Percentiles rank a stretch among this genome's conserved stretches.
Evolutionary conservation across 495 filamentous ascomycete genomes (phyloP).

Genomic region (Aspergillus coremiiformis): DNA sequence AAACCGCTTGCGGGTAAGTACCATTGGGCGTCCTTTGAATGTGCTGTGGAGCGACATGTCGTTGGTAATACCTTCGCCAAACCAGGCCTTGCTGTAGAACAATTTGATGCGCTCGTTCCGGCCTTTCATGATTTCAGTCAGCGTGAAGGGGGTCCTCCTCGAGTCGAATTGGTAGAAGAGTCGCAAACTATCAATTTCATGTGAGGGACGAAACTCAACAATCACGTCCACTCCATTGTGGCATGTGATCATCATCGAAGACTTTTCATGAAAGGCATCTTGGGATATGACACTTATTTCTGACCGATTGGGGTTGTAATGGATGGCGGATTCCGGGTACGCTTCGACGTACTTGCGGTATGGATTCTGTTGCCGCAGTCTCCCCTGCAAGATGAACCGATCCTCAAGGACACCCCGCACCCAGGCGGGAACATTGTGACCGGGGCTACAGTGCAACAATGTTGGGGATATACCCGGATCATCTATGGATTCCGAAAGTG

Average conservation of each 20-base stretch:
- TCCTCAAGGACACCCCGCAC: conserved; percentile 8
- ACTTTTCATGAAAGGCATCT: neutral
- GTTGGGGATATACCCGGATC: conserved; percentile 3
- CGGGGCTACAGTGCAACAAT: neutral
- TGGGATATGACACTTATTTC: conserved; percentile 2
- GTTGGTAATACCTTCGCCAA: conserved; percentile 53
- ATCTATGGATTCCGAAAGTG: conserved; percentile 8
- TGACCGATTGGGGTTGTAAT: neutral
- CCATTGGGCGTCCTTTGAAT: conserved; percentile 35
- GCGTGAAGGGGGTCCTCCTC: conserved; percentile 65
- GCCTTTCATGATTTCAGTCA: conserved; percentile 74
- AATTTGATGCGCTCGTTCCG: conserved; percentile 85
- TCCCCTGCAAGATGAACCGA: conserved; percentile 3
- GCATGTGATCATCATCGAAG: conserved; percentile 2
- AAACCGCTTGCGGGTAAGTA: conserved; percentile 6
- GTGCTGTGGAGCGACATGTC: conserved; percentile 26
- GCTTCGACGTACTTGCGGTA: conserved; percentile 5
- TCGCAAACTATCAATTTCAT: conserved; percentile 36
- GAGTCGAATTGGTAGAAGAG: conserved; percentile 71
- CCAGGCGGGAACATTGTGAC: conserved; percentile 6
- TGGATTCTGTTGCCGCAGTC: conserved; percentile 10
- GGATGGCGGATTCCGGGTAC: neutral
- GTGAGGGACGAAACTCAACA: conserved; percentile 1
- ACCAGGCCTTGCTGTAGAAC: conserved; percentile 91
- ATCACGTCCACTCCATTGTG: conserved; percentile 8